Conservation (phyloP, 2,329 filamentous ascomycete genomes). For the Phaeophleospora eucalypticola region DNA sequence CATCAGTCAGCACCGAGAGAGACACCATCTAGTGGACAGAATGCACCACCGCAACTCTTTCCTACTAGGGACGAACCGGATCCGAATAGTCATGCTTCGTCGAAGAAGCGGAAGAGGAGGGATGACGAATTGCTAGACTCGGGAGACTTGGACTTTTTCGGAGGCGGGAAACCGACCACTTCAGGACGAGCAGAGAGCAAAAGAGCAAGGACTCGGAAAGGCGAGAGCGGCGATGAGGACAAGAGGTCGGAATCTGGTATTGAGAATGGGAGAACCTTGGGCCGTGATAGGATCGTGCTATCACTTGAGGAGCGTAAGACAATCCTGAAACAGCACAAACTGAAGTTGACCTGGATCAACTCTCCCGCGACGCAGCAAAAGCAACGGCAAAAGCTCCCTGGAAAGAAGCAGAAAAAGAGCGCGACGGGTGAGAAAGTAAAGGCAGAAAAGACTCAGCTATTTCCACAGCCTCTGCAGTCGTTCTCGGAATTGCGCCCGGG, state of each 20-base stretch:
- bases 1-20: constrained; percentile 36
- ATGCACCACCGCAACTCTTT: constrained; percentile 65
- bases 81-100: constrained; percentile 3
- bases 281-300: background rate
- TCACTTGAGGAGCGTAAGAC: constrained; percentile 24
- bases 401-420: constrained; percentile 34
- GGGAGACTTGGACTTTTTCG: constrained; percentile 43
- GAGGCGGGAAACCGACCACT: too few relatives aligned
- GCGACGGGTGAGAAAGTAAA: constrained; percentile 7
- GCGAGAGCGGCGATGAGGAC: background rate
- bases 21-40: constrained; percentile 62
- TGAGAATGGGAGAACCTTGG: too few relatives aligned
- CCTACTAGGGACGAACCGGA: constrained; percentile 25
- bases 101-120: constrained; percentile 43
- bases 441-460: constrained; percentile 57
- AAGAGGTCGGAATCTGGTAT: too few relatives aligned
- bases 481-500: constrained; percentile 68
- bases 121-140: constrained; percentile 21
- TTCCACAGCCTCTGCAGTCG: constrained; percentile 71
- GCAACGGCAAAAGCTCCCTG: constrained; percentile 46
- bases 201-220: background rate
- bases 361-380: constrained; percentile 34
- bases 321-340: constrained; percentile 33
- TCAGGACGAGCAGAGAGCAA: too few relatives aligned
- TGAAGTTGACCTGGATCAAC: constrained; percentile 33